Conservation (phyloP, 805 yeast genomes). For the Kluyveromyces wickerhamii region DNA sequence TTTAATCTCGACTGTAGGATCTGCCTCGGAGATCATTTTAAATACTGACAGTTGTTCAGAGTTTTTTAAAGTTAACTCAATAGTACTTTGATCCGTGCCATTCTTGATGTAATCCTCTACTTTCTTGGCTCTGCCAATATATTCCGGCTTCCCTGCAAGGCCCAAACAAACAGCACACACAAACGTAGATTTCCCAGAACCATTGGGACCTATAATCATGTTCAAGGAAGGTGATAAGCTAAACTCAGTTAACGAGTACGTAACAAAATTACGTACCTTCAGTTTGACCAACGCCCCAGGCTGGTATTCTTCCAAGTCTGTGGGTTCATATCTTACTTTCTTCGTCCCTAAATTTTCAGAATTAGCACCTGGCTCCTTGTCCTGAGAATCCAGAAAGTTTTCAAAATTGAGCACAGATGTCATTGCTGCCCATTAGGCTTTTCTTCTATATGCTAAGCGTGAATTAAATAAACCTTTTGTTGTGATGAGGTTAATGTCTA, state of each 20-base stretch:
- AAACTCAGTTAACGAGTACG: conserved; percentile 63
- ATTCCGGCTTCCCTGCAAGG: conserved; percentile 67
- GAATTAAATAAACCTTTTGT: no score
- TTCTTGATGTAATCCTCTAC: conserved; percentile 63
- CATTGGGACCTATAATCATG: conserved; percentile 94
- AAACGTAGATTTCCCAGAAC: conserved; percentile 89
- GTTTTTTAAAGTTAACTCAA: conserved; percentile 32
- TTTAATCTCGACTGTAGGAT: conserved; percentile 30
- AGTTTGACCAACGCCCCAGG: conserved; percentile 46
- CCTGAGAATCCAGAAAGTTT: background rate
- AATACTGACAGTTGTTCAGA: conserved; percentile 10
- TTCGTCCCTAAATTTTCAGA: conserved; percentile 6
- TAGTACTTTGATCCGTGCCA: conserved; percentile 37
- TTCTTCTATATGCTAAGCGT: no score
- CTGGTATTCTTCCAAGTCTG: conserved; percentile 26
- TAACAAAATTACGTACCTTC: conserved; percentile 57
- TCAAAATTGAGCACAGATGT: conserved; percentile 1
- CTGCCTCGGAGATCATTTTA: conserved; percentile 14
- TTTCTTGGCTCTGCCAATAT: conserved; percentile 60
- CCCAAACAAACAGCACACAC: conserved; percentile 91
- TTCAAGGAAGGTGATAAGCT: conserved; percentile 75
- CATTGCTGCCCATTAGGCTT: no score
- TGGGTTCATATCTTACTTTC: conserved; percentile 10
- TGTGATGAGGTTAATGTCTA: no score
- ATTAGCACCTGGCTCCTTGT: no score